phyloP scores from a whole-genome alignment of 805 yeast species.

The Sugiyamaella americana region DNA sequence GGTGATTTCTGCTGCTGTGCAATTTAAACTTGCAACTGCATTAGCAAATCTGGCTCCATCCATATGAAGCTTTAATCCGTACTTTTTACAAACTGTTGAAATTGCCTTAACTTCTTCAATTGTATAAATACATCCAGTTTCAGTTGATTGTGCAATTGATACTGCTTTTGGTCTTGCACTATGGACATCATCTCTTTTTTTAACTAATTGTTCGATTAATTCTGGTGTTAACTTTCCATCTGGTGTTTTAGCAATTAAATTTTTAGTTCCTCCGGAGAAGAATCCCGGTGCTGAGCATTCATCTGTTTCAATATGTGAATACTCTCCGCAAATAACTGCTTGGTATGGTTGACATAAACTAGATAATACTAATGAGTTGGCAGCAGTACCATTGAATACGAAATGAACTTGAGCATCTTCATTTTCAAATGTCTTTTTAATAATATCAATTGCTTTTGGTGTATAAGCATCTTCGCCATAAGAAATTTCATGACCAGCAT shows the following conservation, averaged over 20 bases:
- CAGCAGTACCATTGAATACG: conserved; percentile 10
- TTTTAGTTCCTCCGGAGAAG: conserved; percentile 8
- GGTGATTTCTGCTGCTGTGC: conserved; percentile 6
- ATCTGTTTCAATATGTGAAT: conserved; percentile 7
- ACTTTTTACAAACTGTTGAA: conserved; percentile 1
- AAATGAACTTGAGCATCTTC: conserved; percentile 2
- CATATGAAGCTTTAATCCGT: conserved; percentile 7
- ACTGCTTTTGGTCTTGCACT: conserved; percentile 2
- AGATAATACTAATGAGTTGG: conserved; percentile 6
- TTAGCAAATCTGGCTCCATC: conserved; percentile 10
- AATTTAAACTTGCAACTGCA: conserved; percentile 6
- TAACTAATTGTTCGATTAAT: conserved; percentile 1
- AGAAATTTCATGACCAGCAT: conserved; percentile 3
- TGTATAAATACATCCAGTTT: conserved; percentile 5
- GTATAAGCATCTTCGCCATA: conserved; percentile 8
- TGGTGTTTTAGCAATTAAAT: neutral
- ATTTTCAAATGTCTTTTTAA: conserved; percentile 4
- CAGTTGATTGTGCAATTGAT: conserved; percentile 8
- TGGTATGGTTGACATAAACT: conserved; percentile 7
- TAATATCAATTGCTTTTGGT: neutral
- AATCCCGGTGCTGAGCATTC: conserved; percentile 10
- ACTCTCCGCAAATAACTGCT: conserved; percentile 5
- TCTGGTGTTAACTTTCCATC: conserved; percentile 6
- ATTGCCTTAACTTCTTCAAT: conserved; percentile 8
- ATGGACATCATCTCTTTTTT: conserved; percentile 5